phyloP scores from a whole-genome alignment of 139 green algal genomes.

The Mesostigma viride region DNA sequence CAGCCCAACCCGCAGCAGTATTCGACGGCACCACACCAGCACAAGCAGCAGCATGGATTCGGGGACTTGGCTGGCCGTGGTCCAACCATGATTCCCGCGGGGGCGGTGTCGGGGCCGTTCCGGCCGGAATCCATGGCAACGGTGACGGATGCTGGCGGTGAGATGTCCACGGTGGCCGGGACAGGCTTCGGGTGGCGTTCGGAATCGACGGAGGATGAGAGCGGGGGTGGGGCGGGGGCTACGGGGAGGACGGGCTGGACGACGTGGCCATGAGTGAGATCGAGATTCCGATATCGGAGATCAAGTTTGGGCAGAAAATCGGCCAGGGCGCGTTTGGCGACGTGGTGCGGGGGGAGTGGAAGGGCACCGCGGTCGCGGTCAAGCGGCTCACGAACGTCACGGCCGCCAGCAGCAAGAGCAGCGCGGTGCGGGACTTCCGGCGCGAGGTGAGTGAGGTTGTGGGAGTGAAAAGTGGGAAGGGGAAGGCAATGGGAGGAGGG shows the following conservation, averaged over 20 bases:
- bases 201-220: neutral
- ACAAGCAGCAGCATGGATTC: neutral
- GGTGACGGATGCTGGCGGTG: too few relatives aligned
- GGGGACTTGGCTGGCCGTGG: too few relatives aligned
- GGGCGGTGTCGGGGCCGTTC: too few relatives aligned
- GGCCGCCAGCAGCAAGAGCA: neutral
- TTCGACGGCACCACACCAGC: neutral
- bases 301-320: slow-evolving; percentile 7
- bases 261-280: neutral
- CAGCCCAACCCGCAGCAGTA: too few relatives aligned
- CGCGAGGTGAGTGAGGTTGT: slow-evolving; percentile 16
- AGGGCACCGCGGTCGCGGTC: slow-evolving; percentile 27
- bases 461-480: too few relatives aligned
- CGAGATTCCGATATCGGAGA: slow-evolving; percentile 1
- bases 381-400: slow-evolving; percentile 19
- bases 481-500: too few relatives aligned
- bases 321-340: slow-evolving; percentile 27
- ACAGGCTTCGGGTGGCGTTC: neutral
- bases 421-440: slow-evolving; percentile 15
- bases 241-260: neutral
- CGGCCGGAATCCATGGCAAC: too few relatives aligned
- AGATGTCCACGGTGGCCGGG: too few relatives aligned
- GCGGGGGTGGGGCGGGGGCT: too few relatives aligned
- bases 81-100: too few relatives aligned
- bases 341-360: slow-evolving; percentile 20